Conservation (phyloP, 2,329 filamentous ascomycete species). For the Xylaria polymorpha region DNA sequence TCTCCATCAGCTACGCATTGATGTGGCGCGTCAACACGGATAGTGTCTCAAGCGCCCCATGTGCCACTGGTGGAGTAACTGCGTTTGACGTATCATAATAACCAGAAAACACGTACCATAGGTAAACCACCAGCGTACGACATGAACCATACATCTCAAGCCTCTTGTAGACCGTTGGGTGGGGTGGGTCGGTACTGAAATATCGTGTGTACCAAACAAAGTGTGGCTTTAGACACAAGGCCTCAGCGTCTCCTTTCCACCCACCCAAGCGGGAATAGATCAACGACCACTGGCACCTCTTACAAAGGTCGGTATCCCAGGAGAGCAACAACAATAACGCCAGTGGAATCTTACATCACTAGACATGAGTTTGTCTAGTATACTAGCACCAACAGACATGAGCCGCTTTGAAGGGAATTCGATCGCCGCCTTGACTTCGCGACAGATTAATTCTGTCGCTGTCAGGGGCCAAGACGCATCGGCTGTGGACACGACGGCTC, state of each 20-base stretch:
- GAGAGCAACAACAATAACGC: too few species aligned
- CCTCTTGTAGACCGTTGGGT: constrained; percentile 1
- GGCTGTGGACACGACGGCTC: constrained; percentile 7
- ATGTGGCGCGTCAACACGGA: not conserved
- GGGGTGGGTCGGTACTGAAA: constrained; percentile 9
- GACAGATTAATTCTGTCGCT: constrained; percentile 16
- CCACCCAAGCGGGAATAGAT: not conserved
- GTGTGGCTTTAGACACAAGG: not conserved
- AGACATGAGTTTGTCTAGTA: not conserved
- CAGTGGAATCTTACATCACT: not conserved
- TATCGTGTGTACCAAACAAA: constrained; percentile 6
- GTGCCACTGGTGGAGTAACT: not conserved
- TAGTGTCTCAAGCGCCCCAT: not conserved
- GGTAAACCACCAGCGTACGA: not conserved
- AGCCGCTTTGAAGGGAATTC: not conserved
- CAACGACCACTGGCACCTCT: not conserved
- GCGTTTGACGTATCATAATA: not conserved
- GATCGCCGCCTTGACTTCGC: constrained; percentile 15
- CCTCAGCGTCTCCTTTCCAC: constrained; percentile 13
- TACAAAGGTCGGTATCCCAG: not conserved
- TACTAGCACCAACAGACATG: not conserved
- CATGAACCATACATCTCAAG: not conserved
- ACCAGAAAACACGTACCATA: not conserved
- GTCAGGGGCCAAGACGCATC: constrained; percentile 5
- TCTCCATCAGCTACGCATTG: not conserved